These are phyloP conservation scores for Trichoderma cornu-damae DNA, from an alignment of 2,329 filamentous ascomycete species.

Conservation along the genomic window DNA sequence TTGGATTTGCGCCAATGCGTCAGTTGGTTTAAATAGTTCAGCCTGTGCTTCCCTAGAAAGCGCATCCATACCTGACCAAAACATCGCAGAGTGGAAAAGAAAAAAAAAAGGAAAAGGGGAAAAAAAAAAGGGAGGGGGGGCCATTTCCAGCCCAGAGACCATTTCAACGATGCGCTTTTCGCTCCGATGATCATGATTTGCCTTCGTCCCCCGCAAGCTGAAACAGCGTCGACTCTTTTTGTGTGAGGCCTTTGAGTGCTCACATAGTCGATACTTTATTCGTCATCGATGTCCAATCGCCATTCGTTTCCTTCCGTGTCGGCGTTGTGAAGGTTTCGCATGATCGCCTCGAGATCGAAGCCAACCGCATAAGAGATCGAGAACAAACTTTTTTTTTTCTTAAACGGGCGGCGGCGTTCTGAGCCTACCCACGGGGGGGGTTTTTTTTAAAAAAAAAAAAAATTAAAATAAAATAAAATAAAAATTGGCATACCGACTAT, in stretches of 20 bases:
- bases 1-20: background rate
- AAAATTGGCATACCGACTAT: background rate
- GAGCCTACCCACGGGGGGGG: too few species aligned
- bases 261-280: background rate
- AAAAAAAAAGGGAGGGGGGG: too few species aligned
- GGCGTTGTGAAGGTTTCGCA: background rate
- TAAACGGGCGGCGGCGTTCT: too few species aligned
- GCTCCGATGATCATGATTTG: background rate
- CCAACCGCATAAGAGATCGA: background rate
- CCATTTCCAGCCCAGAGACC: background rate
- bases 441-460: too few species aligned
- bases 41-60: background rate
- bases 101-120: too few species aligned
- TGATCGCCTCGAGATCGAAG: background rate
- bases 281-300: background rate
- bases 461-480: too few species aligned
- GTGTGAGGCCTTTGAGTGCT: background rate
- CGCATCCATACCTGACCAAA: background rate
- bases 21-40: background rate
- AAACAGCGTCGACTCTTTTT: background rate
- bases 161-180: conserved; percentile 1
- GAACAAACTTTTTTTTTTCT: background rate
- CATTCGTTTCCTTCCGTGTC: background rate
- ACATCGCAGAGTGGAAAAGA: background rate
- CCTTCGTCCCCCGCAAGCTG: background rate